Evolutionary conservation across 2,329 filamentous ascomycete genomes (phyloP), one percentile per base, ranked within the genome.

Genomic region (Arthrobotrys iridis): DNA sequence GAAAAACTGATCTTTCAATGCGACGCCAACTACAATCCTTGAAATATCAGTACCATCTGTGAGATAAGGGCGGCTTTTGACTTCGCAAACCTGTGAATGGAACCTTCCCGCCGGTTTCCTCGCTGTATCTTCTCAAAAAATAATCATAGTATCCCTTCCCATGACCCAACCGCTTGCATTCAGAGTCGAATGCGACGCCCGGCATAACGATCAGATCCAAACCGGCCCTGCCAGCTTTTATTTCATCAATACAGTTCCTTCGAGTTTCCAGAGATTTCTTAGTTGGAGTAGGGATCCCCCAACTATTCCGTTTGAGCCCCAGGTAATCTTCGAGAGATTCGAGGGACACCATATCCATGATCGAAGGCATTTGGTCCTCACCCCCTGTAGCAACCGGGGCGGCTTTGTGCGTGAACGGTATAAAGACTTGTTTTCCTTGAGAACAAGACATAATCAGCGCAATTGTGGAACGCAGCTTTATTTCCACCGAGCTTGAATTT

Each of bases 141-240:
- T 89, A 91, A 84, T 99, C 95, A 85, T 99, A 99, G 84, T 96
- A 99, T 30, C 95, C 95, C 82, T 93, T 96, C 67, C 95, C 95
- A 82, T 99, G 95, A 41, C 95, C 95, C 18, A 98, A 86, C 79
- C 95, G 87, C 78, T 90, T 88, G 75, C 95, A 87, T 10, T 84
- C 84, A 2, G 85, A 85, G 81, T 97, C 93, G 82, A 99, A 99
- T 2, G 93, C 94, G 80, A 99, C 91, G 10, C 93, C 95, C 0
- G 95, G 95, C 85, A 98, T 88, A 26, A 99, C 86, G 77, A 99
- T 91, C 78, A 99, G 82, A 82, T 99, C 94, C 43, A 99, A 84
- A 6, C 87, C 86, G 28, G 52, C 20, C 24, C 30, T 59, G 13
- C 55, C 80, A 65, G 78, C 80, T 70, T 62, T 80, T 74, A 59